These are phyloP conservation scores for Cladorrhinum sp. DNA, from an alignment of 2,329 filamentous ascomycete genomes.

Conservation along the genomic window DNA sequence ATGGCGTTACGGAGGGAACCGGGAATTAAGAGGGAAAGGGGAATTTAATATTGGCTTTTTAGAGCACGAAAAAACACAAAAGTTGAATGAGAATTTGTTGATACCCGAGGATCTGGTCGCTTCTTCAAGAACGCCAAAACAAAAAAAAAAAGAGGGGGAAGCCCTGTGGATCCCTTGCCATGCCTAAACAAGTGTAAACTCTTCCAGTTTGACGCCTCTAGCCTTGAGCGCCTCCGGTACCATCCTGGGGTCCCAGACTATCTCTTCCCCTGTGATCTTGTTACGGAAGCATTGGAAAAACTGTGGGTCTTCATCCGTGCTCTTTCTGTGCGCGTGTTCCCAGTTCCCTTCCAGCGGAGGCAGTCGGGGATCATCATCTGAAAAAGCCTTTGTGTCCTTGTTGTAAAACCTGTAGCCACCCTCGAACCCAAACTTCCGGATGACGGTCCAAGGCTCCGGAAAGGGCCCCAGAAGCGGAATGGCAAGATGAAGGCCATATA, in stretches of 20 bases:
- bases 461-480: neutral
- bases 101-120: neutral
- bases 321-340: neutral
- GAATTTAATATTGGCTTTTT: slow-evolving; percentile 11
- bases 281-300: neutral
- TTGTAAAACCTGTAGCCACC: neutral
- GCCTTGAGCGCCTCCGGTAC: neutral
- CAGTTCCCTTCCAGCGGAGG: neutral
- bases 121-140: too few relatives aligned
- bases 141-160: too few relatives aligned
- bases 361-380: neutral
- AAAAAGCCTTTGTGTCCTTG: neutral
- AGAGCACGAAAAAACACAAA: neutral
- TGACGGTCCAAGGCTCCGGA: neutral
- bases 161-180: too few relatives aligned
- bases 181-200: neutral
- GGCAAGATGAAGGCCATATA: neutral
- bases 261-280: neutral
- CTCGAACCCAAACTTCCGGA: neutral
- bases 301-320: neutral
- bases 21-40: neutral
- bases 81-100: neutral
- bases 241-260: neutral
- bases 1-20: slow-evolving; percentile 30
- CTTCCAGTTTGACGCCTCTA: neutral